These are phyloP conservation scores for Coemansia biformis DNA, from an alignment of 192 early-diverging fungal species.

Conservation along the genomic window DNA sequence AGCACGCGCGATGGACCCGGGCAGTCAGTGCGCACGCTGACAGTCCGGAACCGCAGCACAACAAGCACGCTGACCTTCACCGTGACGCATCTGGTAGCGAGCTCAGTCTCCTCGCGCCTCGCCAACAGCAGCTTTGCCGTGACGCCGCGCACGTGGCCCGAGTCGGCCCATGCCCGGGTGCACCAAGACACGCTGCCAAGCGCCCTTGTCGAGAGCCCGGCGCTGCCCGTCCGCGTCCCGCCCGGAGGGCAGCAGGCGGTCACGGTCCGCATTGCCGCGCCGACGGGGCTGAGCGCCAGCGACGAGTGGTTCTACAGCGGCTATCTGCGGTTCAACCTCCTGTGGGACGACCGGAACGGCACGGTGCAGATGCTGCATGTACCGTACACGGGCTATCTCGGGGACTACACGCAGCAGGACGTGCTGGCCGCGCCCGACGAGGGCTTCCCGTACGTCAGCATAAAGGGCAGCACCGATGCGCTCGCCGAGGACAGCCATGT, in stretches of 20 bases:
- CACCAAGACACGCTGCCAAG: slow-evolving; percentile 29
- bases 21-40: slow-evolving; percentile 19
- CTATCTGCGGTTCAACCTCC: slow-evolving; percentile 42
- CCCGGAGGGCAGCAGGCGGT: slow-evolving; percentile 23
- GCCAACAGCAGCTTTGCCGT: slow-evolving; percentile 45
- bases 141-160: slow-evolving; percentile 35
- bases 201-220: slow-evolving; percentile 24
- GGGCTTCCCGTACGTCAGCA: slow-evolving; percentile 36
- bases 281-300: slow-evolving; percentile 18
- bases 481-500: slow-evolving; percentile 26
- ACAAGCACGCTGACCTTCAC: slow-evolving; percentile 32
- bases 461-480: slow-evolving; percentile 30
- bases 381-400: slow-evolving; percentile 44
- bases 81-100: slow-evolving; percentile 39
- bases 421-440: slow-evolving; percentile 37
- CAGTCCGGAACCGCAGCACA: slow-evolving; percentile 33
- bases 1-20: not conserved
- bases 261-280: slow-evolving; percentile 30
- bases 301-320: slow-evolving; percentile 48
- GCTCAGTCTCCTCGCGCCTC: slow-evolving; percentile 38
- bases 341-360: slow-evolving; percentile 42
- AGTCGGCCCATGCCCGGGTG: slow-evolving; percentile 6
- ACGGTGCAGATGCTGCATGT: slow-evolving; percentile 40
- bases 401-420: slow-evolving; percentile 42
- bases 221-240: slow-evolving; percentile 31